Evolutionary conservation across 108 stramenopile genomes (phyloP).

Genomic region (Discostella stelligeroides): DNA sequence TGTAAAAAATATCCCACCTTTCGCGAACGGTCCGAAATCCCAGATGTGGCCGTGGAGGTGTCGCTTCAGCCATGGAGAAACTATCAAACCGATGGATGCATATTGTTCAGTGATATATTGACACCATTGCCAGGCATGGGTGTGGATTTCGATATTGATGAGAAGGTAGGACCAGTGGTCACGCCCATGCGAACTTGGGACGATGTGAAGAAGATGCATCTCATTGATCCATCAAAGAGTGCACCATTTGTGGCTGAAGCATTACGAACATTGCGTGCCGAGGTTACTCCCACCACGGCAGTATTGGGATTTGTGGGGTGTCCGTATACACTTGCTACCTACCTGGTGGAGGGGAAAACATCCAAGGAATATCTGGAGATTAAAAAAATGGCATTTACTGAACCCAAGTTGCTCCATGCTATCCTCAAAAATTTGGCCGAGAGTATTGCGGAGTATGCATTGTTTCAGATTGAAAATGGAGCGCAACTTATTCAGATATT

Average conservation of each 20-base stretch:
- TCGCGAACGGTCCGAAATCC: conserved; percentile 93
- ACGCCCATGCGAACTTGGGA: conserved; percentile 80
- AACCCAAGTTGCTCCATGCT: conserved; percentile 88
- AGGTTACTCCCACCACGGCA: conserved; percentile 89
- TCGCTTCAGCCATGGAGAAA: conserved; percentile 96
- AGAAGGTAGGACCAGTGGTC: conserved; percentile 84
- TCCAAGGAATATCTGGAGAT: conserved; percentile 93
- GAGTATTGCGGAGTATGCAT: conserved; percentile 91
- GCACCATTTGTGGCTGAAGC: conserved; percentile 93
- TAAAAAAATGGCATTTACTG: conserved; percentile 91
- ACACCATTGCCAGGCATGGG: conserved; percentile 98
- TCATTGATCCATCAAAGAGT: conserved; percentile 80
- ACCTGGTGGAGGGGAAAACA: conserved; percentile 96
- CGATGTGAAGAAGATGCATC: conserved; percentile 76
- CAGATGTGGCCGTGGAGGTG: conserved; percentile 97
- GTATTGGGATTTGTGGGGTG: conserved; percentile 99
- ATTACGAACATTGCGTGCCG: conserved; percentile 83
- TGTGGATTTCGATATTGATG: conserved; percentile 95
- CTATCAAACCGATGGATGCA: conserved; percentile 97
- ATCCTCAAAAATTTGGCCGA: conserved; percentile 91
- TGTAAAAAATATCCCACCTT: conserved; percentile 96
- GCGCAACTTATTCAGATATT: conserved; percentile 99
- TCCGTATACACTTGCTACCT: conserved; percentile 98
- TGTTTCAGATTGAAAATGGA: conserved; percentile 95
- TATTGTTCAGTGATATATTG: conserved; percentile 98